Evolutionary conservation across 495 filamentous ascomycete species (phyloP), one percentile per base, ranked within the genome.

Genomic region (Neurospora hispaniola): DNA sequence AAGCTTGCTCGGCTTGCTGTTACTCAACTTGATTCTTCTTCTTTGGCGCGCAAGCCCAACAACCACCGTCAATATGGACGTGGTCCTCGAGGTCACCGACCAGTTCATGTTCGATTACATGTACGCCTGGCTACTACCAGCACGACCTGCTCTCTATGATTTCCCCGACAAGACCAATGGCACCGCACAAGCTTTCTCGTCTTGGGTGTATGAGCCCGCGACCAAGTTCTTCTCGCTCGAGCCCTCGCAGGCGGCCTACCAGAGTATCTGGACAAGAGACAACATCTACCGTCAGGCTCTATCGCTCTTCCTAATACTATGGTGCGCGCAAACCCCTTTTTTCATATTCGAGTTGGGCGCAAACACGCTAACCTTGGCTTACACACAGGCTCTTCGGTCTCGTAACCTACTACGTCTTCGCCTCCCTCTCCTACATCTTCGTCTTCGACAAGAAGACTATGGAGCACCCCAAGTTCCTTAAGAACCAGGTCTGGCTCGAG

Each of bases 401-500:
- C 39, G 74, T 93, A 54, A 82, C 94, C 74, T 98, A 98, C 86
- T 97, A 94, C 81, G 73, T 92, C 74, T 93, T 90, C 79, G 90
- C 95, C 23, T 86, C 90, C 46, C 85, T 97, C 39, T 97, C 94
- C 41, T 98, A 97, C 85, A 72, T 90, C 77, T 95, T 97, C 86
- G 85, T 98, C 83, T 98, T 97, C 86, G 94, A 98, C 83, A 94
- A 98, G 80, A 86, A 88, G 23, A 95, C 92, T 75, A 89, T 93
- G 84, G 85, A 92, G 12, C 96, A 98, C 80, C 95, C 95, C 44
- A 97, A 96, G 81, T 98, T 94, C 81, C 92, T 98, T 79, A 94
- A 94, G 82, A 93, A 97, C 84, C 95, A 98, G 81, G 90, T 98
- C 44, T 82, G 87, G 69, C 87, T 94, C 79, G 95, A 98, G 81